A percentile compares a stretch with the other conserved stretches of the same genome.
phyloP scores from a whole-genome alignment of 257 asterid genomes.

The Jasminum sambac region DNA sequence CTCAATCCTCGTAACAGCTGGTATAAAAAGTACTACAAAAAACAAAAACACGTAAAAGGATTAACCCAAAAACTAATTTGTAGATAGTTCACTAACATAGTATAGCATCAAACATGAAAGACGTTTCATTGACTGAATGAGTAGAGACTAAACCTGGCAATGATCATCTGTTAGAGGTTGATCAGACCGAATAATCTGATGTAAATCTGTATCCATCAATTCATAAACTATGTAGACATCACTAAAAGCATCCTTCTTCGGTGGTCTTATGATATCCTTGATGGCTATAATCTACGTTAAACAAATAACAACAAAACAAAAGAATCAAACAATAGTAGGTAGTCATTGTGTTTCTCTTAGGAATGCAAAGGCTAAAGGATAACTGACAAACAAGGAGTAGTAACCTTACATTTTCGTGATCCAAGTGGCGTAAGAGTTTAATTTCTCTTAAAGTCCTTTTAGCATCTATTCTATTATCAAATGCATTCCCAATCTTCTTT shows the following conservation, averaged over 20 bases:
- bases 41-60: constrained; percentile 15
- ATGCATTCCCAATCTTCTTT: constrained; percentile 82
- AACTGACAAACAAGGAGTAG: background rate
- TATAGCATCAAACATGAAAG: background rate
- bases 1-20: constrained; percentile 79
- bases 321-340: background rate
- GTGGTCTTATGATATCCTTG: constrained; percentile 82
- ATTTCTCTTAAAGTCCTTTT: constrained; percentile 85
- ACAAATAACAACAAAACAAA: constrained; percentile 8
- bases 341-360: background rate
- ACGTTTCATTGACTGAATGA: background rate
- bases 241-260: constrained; percentile 60
- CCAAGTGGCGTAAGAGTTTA: constrained; percentile 78
- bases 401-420: constrained; percentile 69
- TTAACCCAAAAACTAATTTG: constrained; percentile 6
- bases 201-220: constrained; percentile 83
- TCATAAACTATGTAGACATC: constrained; percentile 85
- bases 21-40: constrained; percentile 77
- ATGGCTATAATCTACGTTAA: constrained; percentile 60
- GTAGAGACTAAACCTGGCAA: constrained; percentile 54
- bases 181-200: constrained; percentile 85
- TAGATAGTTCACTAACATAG: background rate
- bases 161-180: constrained; percentile 75
- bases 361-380: background rate
- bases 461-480: constrained; percentile 75